Percentiles rank a stretch among this genome's conserved stretches.
Evolutionary conservation across 2,329 filamentous ascomycete genomes (phyloP).

Genomic region (Ceratocystiopsis sp.): DNA sequence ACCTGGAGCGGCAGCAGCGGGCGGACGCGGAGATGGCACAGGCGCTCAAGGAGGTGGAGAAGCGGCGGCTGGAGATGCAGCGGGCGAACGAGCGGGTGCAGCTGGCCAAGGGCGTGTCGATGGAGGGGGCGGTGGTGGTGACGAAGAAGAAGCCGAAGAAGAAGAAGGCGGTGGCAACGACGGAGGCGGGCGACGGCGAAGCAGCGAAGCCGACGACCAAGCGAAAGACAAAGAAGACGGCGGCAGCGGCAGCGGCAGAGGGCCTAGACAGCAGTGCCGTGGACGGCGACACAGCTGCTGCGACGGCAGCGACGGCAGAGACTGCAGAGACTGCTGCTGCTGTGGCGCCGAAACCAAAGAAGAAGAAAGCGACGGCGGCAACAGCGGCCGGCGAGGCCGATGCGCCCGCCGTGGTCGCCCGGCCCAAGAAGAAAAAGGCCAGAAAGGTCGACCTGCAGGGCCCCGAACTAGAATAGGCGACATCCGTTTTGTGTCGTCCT

Average conservation of each 20-base stretch:
- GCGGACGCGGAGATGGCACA: constrained; percentile 81
- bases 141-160: constrained; percentile 52
- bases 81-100: constrained; percentile 59
- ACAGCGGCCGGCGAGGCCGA: constrained; percentile 5
- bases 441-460: constrained; percentile 10
- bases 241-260: too few relatives aligned
- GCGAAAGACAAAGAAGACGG: too few relatives aligned
- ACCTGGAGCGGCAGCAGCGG: constrained; percentile 49
- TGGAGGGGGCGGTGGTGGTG: constrained; percentile 47
- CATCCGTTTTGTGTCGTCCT: background rate
- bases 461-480: background rate
- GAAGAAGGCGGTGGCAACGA: constrained; percentile 49
- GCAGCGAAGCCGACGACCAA: constrained; percentile 19
- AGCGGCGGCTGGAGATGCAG: constrained; percentile 77
- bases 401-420: too few relatives aligned
- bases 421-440: constrained; percentile 15
- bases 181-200: constrained; percentile 50
- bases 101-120: constrained; percentile 48
- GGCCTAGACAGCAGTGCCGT: constrained; percentile 19
- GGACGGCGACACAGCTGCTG: constrained; percentile 1
- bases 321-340: too few relatives aligned
- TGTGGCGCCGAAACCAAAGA: constrained; percentile 16
- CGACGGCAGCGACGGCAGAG: too few relatives aligned
- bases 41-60: constrained; percentile 79
- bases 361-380: constrained; percentile 15